These are phyloP conservation scores for Gentiana macrophylla DNA, from an alignment of 257 asterid genomes.

Conservation along the genomic window DNA sequence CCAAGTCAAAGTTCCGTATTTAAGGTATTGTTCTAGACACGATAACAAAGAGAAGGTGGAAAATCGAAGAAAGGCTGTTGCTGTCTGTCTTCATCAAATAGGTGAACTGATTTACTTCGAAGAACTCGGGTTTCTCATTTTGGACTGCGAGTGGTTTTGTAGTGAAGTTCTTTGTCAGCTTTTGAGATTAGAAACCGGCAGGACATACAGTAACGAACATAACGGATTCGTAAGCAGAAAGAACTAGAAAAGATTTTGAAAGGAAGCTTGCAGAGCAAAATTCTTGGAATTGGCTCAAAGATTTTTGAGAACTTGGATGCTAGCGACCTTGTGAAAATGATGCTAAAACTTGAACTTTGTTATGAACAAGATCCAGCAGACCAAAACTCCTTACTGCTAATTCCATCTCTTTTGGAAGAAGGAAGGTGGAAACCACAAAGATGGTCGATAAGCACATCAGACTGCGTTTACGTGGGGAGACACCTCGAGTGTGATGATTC, in stretches of 20 bases:
- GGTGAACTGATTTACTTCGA: slow-evolving; percentile 77
- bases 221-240: slow-evolving; percentile 53
- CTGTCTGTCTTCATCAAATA: slow-evolving; percentile 56
- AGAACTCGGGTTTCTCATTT: slow-evolving; percentile 44
- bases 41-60: slow-evolving; percentile 58
- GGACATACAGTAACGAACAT: slow-evolving; percentile 25
- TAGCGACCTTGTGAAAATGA: slow-evolving; percentile 49
- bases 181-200: slow-evolving; percentile 35
- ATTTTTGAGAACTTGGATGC: slow-evolving; percentile 51
- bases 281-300: slow-evolving; percentile 48
- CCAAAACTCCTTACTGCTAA: slow-evolving; percentile 38
- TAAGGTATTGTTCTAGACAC: slow-evolving; percentile 54
- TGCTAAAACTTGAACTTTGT: slow-evolving; percentile 79
- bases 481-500: slow-evolving; percentile 74
- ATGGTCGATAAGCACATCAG: slow-evolving; percentile 41
- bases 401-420: slow-evolving; percentile 65
- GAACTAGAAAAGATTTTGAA: slow-evolving; percentile 61
- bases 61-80: slow-evolving; percentile 54
- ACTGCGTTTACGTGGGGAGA: slow-evolving; percentile 52
- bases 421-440: slow-evolving; percentile 57
- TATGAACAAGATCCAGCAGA: slow-evolving; percentile 61
- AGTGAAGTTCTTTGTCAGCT: slow-evolving; percentile 61
- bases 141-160: slow-evolving; percentile 77
- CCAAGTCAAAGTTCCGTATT: slow-evolving; percentile 61
- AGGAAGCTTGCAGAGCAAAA: slow-evolving; percentile 45